Conservation (phyloP, 768 basidiomycete genomes). For the Suillus subluteus region DNA sequence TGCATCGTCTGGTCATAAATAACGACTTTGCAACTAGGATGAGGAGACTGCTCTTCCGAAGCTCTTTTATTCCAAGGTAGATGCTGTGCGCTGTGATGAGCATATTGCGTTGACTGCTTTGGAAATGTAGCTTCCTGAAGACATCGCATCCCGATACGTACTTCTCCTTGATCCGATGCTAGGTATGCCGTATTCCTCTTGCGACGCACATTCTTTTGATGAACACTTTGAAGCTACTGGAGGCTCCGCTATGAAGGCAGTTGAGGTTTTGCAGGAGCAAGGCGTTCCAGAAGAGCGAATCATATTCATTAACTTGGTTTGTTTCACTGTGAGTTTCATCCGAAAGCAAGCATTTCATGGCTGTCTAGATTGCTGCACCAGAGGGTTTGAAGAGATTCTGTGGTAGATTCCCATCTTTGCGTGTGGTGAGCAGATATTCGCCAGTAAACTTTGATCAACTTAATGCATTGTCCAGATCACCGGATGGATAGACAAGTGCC, state of each 20-base stretch:
- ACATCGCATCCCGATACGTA: conserved; percentile 89
- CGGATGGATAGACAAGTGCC: conserved; percentile 92
- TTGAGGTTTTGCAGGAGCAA: conserved; percentile 90
- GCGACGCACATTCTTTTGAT: no score
- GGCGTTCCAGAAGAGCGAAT: conserved; percentile 95
- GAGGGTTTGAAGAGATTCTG: conserved; percentile 88
- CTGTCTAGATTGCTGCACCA: conserved; percentile 77
- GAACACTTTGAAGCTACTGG: conserved; percentile 69
- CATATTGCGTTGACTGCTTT: background rate
- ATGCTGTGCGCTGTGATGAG: background rate
- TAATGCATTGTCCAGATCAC: conserved; percentile 61
- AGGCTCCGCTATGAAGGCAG: conserved; percentile 96
- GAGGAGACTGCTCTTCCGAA: conserved; percentile 94
- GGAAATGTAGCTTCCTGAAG: conserved; percentile 78
- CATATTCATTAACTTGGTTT: conserved; percentile 90
- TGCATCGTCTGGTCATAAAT: conserved; percentile 3
- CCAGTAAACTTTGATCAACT: background rate
- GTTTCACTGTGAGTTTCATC: conserved; percentile 23
- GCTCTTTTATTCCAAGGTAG: conserved; percentile 87
- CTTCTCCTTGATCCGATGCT: conserved; percentile 98
- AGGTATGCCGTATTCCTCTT: conserved; percentile 49
- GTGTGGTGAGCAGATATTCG: background rate
- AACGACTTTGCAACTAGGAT: conserved; percentile 54
- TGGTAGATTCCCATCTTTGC: conserved; percentile 52
- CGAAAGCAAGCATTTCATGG: conserved; percentile 6